Percentiles rank a stretch among this genome's conserved stretches.
Conservation (phyloP, 2,329 filamentous ascomycete species). For the Fusarium pseudonygamai region DNA sequence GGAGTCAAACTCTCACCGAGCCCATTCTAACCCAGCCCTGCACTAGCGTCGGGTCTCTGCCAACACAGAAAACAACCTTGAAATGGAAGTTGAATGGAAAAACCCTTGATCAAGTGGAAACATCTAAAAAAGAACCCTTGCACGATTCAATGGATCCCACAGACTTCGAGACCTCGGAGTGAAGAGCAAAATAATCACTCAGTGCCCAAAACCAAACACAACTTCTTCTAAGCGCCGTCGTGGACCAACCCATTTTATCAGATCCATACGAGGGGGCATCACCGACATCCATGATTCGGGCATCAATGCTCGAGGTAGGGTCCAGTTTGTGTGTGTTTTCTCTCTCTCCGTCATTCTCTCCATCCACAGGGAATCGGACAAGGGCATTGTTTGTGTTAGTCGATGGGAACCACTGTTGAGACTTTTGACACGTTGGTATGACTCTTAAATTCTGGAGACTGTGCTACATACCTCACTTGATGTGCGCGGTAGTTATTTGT, state of each 20-base stretch:
- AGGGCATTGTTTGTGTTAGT: slow-evolving; percentile 20
- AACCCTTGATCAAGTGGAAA: slow-evolving; percentile 16
- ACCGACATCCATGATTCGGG: slow-evolving; percentile 30
- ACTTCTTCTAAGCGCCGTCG: slow-evolving; percentile 31
- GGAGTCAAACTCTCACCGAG: neutral
- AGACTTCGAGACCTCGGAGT: neutral
- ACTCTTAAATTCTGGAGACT: slow-evolving; percentile 22
- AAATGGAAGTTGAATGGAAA: slow-evolving; percentile 13
- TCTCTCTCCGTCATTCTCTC: neutral
- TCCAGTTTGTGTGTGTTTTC: neutral
- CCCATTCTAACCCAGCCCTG: slow-evolving; percentile 8
- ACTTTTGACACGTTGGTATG: slow-evolving; percentile 35
- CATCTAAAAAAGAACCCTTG: slow-evolving; percentile 13
- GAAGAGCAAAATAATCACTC: neutral
- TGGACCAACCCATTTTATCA: slow-evolving; percentile 28
- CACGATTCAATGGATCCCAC: slow-evolving; percentile 12
- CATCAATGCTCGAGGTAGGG: slow-evolving; percentile 31
- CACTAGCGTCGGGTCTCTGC: slow-evolving; percentile 23
- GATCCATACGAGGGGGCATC: slow-evolving; percentile 25
- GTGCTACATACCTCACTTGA: neutral
- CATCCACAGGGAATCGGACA: slow-evolving; percentile 21
- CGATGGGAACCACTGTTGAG: slow-evolving; percentile 11
- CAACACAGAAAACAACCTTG: slow-evolving; percentile 30
- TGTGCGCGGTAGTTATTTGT: neutral
- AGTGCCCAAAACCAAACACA: neutral